Conservation (phyloP, 345 rosid species). For the Cardamine chenopodiifolia region DNA sequence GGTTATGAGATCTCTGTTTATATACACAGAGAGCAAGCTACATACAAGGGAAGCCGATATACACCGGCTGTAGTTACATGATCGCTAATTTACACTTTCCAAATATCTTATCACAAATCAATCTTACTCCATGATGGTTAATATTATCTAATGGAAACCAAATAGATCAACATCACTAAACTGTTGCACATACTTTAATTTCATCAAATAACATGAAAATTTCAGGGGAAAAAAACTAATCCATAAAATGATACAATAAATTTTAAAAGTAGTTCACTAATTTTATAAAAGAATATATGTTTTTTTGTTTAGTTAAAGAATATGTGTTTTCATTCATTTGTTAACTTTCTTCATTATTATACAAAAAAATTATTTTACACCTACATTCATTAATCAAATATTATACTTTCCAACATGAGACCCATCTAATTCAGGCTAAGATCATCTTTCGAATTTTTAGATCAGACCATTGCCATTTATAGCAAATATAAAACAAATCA, state of each 20-base stretch:
- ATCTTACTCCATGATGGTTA: not conserved
- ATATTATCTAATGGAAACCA: not conserved
- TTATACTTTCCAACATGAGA: not conserved
- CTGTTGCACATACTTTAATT: not conserved
- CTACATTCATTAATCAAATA: conserved; percentile 26
- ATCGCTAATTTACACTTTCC: too few relatives aligned
- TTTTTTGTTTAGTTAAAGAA: too few relatives aligned
- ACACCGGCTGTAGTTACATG: too few relatives aligned
- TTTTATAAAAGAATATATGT: conserved; percentile 13
- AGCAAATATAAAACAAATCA: conserved; percentile 7
- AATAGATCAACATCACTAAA: not conserved
- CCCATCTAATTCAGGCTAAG: conserved; percentile 20
- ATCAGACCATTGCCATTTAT: conserved; percentile 13
- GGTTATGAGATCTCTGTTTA: too few relatives aligned
- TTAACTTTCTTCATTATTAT: conserved; percentile 28
- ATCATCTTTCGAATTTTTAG: conserved; percentile 20
- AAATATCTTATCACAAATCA: too few relatives aligned
- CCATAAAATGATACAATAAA: not conserved
- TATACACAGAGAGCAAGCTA: too few relatives aligned
- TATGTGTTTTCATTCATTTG: not conserved
- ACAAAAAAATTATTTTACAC: not conserved
- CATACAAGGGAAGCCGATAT: too few relatives aligned
- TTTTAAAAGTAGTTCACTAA: not conserved
- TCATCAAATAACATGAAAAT: not conserved
- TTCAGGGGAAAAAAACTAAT: not conserved